Conservation (phyloP, 345 rosid species). For the Citrus unshiu region DNA sequence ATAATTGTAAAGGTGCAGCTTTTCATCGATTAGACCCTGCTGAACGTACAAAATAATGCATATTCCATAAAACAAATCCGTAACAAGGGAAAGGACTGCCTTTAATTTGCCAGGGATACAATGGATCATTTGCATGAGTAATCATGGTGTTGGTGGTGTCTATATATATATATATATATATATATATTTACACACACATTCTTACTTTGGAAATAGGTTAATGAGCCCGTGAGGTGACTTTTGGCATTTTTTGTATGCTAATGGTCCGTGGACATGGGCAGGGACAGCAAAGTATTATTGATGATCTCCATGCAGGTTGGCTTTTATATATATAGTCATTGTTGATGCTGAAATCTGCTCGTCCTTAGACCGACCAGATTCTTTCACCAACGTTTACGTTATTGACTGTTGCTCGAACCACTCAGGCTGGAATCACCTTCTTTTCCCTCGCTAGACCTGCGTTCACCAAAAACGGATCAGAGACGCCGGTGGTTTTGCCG, state of each 20-base stretch:
- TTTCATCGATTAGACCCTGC: not conserved
- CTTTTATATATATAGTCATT: not conserved
- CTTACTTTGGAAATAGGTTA: not conserved
- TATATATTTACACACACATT: not conserved
- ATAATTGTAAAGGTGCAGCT: not conserved
- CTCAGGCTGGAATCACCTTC: too few relatives aligned
- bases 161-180: not conserved
- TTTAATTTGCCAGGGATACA: not conserved
- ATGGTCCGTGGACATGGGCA: not conserved
- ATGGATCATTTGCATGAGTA: slow-evolving; percentile 10
- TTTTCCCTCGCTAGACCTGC: too few relatives aligned
- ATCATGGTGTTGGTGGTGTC: slow-evolving; percentile 2
- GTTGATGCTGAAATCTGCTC: too few relatives aligned
- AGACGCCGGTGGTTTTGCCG: too few relatives aligned
- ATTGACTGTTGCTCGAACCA: too few relatives aligned
- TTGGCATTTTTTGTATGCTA: not conserved
- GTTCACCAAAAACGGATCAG: too few relatives aligned
- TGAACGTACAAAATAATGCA: not conserved
- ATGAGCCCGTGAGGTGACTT: not conserved
- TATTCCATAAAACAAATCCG: not conserved
- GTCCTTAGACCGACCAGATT: too few relatives aligned
- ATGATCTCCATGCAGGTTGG: not conserved
- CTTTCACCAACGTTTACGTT: too few relatives aligned
- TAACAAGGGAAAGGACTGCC: not conserved
- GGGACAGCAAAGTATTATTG: not conserved